A percentile compares a stretch with the other conserved stretches of the same genome.
These are phyloP conservation scores for Fomes fomentarius DNA, from an alignment of 1,284 basidiomycete genomes.

Conservation along the genomic window DNA sequence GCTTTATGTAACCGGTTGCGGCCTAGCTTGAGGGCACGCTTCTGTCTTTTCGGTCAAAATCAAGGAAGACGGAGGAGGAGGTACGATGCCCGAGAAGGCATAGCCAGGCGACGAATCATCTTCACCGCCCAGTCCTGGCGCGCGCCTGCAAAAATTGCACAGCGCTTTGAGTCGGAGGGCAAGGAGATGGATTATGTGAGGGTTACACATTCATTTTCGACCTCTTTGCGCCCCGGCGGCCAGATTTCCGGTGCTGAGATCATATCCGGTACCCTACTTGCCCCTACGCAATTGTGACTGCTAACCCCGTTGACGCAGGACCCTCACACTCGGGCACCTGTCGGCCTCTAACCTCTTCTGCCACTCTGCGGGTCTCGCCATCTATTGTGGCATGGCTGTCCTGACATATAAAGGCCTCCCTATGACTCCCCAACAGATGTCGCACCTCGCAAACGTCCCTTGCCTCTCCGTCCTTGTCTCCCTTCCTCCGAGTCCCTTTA, in stretches of 20 bases:
- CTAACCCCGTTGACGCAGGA: slow-evolving; percentile 10
- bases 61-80: slow-evolving; percentile 7
- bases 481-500: neutral
- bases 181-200: neutral
- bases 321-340: slow-evolving; percentile 5
- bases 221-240: slow-evolving; percentile 10
- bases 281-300: slow-evolving; percentile 15
- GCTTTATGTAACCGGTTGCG: slow-evolving; percentile 18
- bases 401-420: slow-evolving; percentile 17
- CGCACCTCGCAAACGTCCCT: slow-evolving; percentile 3
- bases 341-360: slow-evolving; percentile 12
- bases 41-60: slow-evolving; percentile 9
- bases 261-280: slow-evolving; percentile 21
- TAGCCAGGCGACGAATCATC: slow-evolving; percentile 17
- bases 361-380: slow-evolving; percentile 13
- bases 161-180: slow-evolving; percentile 13
- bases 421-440: neutral
- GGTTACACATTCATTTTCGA: slow-evolving; percentile 13
- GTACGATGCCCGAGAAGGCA: slow-evolving; percentile 15
- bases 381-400: slow-evolving; percentile 23
- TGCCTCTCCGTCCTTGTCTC: neutral
- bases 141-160: slow-evolving; percentile 13
- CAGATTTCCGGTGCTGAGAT: slow-evolving; percentile 18
- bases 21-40: slow-evolving; percentile 14
- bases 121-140: slow-evolving; percentile 13